Evolutionary conservation across 257 asterid species (phyloP).

Genomic region (Solanum corneliomulleri): DNA sequence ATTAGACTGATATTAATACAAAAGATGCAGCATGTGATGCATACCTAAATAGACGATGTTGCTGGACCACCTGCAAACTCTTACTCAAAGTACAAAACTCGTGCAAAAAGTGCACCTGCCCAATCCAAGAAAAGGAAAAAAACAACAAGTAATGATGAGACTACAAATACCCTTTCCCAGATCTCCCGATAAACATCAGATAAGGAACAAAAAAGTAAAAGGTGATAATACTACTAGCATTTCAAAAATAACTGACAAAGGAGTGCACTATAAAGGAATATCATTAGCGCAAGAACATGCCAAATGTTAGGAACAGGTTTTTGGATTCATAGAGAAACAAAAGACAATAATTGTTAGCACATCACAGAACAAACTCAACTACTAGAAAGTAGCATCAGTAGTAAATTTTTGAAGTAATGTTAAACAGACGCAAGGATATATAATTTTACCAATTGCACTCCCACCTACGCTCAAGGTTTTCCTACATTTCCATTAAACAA

Average conservation of each 20-base stretch:
- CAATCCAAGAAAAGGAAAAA: not conserved
- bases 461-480: not conserved
- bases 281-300: not conserved
- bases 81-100: slow-evolving; percentile 88
- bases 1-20: not conserved
- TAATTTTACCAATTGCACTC: not conserved
- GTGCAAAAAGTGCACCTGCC: slow-evolving; percentile 72
- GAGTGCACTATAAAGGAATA: not conserved
- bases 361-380: not conserved
- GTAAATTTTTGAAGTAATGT: not conserved
- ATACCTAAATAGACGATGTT: slow-evolving; percentile 79
- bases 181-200: not conserved
- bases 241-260: not conserved
- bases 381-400: not conserved
- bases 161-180: not conserved
- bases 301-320: not conserved
- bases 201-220: not conserved
- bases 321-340: not conserved
- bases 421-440: not conserved
- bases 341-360: not conserved
- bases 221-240: not conserved
- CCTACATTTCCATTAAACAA: not conserved
- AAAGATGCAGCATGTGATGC: not conserved
- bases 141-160: not conserved
- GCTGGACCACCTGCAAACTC: slow-evolving; percentile 95